Evolutionary conservation across 2,329 filamentous ascomycete species (phyloP).

Genomic region (Nothopassalora personata): DNA sequence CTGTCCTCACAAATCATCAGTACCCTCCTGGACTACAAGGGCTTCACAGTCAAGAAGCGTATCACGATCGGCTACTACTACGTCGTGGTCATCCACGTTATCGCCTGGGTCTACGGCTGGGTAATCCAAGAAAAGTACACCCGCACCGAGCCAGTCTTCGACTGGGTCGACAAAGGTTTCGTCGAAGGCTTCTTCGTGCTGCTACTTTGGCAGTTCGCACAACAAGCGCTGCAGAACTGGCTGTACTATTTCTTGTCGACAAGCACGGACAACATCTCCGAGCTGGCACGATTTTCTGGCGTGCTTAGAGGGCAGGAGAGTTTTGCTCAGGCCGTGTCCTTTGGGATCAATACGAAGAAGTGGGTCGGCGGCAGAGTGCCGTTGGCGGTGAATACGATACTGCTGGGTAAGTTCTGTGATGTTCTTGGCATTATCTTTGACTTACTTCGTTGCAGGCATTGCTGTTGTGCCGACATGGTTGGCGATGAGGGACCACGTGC

Average conservation of each 20-base stretch:
- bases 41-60: conserved; percentile 38
- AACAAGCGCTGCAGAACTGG: conserved; percentile 52
- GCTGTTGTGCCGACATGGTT: conserved; percentile 31
- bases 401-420: conserved; percentile 20
- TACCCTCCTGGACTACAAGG: conserved; percentile 42
- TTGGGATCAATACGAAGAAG: conserved; percentile 39
- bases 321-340: conserved; percentile 42
- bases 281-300: conserved; percentile 42
- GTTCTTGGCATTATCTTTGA: not conserved
- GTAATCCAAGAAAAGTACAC: conserved; percentile 46
- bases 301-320: conserved; percentile 44
- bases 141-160: conserved; percentile 38
- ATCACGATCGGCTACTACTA: conserved; percentile 38
- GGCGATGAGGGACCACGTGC: conserved; percentile 29
- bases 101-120: conserved; percentile 46
- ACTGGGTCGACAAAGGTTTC: conserved; percentile 43
- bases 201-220: conserved; percentile 47
- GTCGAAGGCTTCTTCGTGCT: conserved; percentile 46
- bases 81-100: conserved; percentile 40
- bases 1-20: conserved; percentile 45
- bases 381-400: conserved; percentile 36
- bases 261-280: conserved; percentile 53
- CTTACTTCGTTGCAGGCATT: conserved; percentile 13
- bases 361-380: conserved; percentile 43
- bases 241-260: conserved; percentile 53